Evolutionary conservation across 2,329 filamentous ascomycete species (phyloP), one percentile per base, ranked within the genome.

Genomic region (Rosellinia necatrix): DNA sequence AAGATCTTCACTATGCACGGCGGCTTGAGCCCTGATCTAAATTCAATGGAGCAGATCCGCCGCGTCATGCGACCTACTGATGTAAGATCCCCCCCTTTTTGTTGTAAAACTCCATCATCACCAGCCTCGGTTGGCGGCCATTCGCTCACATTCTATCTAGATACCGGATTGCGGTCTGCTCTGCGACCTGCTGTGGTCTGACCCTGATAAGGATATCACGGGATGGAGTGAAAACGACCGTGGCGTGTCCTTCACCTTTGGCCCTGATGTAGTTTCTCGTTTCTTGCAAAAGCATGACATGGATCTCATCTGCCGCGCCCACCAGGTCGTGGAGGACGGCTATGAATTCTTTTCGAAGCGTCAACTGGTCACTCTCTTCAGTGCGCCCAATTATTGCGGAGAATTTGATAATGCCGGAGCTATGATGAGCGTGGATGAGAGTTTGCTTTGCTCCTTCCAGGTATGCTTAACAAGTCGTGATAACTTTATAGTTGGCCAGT

Each of bases 1-100:
- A 99, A 97, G 88, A 99, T 99, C 73, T 97, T 99, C 81, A 97
- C 92, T 72, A 97, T 99, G 93, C 94, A 99, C 78, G 94, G 94
- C 72, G 94, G 94, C 71, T 80, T 99, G 70, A 97, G 92, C 76
- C 94, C 94, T 40, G 94, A 97, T 74, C 82, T 99, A 65, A 97
- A 97, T 83, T 97, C 92, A 29, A 99, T 99, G 94, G 94, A 99
- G 81, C 93, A 99, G 81, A 99, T 99, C 69, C 91, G 94, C 74
- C 90, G 93, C 68, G 93, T 99, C 67, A 97, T 97, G 92, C 89
- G 94, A 70, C 94, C 94, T 59, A 99, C 94, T 69, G 94, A 99
- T 83, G 93, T 97, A 85, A 81, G 92, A 85, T 27, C 24, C 42
- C 53, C 22, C 24, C 22, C 19, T 22, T 32, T 15, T 30, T 24